A percentile compares a stretch with the other conserved stretches of the same genome.
phyloP scores from a whole-genome alignment of 768 basidiomycete species.

The Mycena kentingensis region DNA sequence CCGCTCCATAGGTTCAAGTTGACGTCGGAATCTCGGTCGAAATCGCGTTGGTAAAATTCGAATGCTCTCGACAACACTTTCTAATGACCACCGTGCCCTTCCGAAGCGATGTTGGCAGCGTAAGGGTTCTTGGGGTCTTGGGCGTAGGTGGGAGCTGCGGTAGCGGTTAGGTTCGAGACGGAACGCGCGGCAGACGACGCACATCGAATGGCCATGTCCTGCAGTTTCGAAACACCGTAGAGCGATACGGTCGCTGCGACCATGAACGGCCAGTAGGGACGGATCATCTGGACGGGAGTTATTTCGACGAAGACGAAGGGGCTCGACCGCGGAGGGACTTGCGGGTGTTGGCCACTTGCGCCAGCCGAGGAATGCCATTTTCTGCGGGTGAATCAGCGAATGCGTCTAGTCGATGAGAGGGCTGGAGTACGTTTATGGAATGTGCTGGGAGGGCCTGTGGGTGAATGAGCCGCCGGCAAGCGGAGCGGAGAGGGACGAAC shows the following conservation, averaged over 20 bases:
- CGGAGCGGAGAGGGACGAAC: too few species aligned
- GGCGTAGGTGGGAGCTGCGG: conserved; percentile 62
- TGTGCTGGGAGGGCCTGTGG: too few species aligned
- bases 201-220: conserved; percentile 74
- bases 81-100: conserved; percentile 33
- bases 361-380: conserved; percentile 76
- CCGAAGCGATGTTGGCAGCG: conserved; percentile 72
- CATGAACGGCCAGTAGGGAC: conserved; percentile 83
- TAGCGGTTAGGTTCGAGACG: conserved; percentile 3
- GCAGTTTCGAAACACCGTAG: conserved; percentile 66
- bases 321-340: conserved; percentile 36
- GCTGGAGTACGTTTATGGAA: too few species aligned
- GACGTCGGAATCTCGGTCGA: too few species aligned
- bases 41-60: too few species aligned
- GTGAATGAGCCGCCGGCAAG: too few species aligned
- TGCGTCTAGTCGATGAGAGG: too few species aligned
- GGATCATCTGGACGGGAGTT: conserved; percentile 51
- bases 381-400: too few species aligned
- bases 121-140: conserved; percentile 85
- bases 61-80: too few species aligned
- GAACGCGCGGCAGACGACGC: conserved; percentile 35
- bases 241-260: conserved; percentile 63
- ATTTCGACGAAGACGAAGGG: conserved; percentile 15
- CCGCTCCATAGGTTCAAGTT: too few species aligned
- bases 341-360: conserved; percentile 82